These are phyloP conservation scores for Hyaloscypha finlandica DNA, from an alignment of 495 filamentous ascomycete species.

Conservation along the genomic window DNA sequence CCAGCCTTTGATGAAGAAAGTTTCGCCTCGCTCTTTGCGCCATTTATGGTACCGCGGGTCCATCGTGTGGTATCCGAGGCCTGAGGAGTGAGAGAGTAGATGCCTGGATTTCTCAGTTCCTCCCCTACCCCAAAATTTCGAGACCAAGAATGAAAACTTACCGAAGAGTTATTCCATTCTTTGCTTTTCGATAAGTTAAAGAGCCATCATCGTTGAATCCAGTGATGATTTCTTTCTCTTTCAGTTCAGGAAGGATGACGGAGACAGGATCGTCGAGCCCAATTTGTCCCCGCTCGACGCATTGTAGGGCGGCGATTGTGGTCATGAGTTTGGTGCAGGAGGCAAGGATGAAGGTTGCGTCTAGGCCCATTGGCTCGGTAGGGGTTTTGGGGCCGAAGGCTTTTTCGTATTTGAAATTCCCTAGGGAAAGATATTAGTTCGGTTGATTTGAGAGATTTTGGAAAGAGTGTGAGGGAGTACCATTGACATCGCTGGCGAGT, in stretches of 20 bases:
- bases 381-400: slow-evolving; percentile 18
- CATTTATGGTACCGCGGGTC: not conserved
- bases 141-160: slow-evolving; percentile 29
- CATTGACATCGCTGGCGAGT: slow-evolving; percentile 10
- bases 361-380: slow-evolving; percentile 42
- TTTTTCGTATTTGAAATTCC: slow-evolving; percentile 15
- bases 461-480: not conserved
- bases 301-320: slow-evolving; percentile 59
- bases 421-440: not conserved
- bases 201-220: slow-evolving; percentile 40
- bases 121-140: not conserved
- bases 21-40: not conserved
- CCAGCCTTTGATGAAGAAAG: not conserved
- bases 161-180: slow-evolving; percentile 45
- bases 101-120: slow-evolving; percentile 10
- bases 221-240: slow-evolving; percentile 25
- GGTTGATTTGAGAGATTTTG: not conserved
- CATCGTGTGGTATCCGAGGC: slow-evolving; percentile 14
- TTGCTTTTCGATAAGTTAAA: slow-evolving; percentile 44
- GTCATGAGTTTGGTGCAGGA: slow-evolving; percentile 33
- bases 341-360: slow-evolving; percentile 11
- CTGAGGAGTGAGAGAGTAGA: slow-evolving; percentile 26
- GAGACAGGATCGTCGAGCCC: slow-evolving; percentile 23
- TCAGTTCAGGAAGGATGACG: slow-evolving; percentile 32
- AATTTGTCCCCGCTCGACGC: slow-evolving; percentile 55